Percentiles rank a stretch among this genome's conserved stretches.
Conservation (phyloP, 441 rosid species). For the Syzygium malaccense region DNA sequence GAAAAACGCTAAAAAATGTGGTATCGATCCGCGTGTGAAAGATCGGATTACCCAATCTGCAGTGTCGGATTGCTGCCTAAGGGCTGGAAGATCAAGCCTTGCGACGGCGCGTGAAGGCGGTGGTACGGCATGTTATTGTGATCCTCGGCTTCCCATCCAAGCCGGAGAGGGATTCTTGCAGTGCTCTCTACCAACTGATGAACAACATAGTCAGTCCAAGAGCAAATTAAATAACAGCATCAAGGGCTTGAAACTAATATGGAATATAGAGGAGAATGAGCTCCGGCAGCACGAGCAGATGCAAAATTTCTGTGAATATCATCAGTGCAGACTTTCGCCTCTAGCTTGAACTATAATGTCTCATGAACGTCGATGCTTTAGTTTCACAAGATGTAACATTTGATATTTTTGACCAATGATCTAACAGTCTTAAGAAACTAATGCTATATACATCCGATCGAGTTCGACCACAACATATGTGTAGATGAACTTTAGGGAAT, state of each 20-base stretch:
- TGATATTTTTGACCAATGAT: not conserved
- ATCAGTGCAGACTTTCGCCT: not conserved
- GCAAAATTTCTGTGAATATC: not conserved
- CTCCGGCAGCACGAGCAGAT: not conserved
- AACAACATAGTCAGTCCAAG: not conserved
- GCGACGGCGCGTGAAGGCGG: not conserved
- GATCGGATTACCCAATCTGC: not conserved
- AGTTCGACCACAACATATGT: not conserved
- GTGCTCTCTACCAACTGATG: conserved; percentile 1
- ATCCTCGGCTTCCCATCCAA: not conserved
- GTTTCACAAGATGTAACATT: not conserved
- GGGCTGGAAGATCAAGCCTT: not conserved
- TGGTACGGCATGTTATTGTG: not conserved
- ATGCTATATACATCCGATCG: not conserved
- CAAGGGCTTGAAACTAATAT: not conserved
- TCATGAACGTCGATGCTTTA: not conserved
- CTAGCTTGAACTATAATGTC: not conserved
- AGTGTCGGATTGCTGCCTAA: not conserved
- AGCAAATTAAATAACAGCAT: not conserved
- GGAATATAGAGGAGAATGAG: too few relatives aligned
- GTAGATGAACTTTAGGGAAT: not conserved
- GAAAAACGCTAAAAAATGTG: not conserved
- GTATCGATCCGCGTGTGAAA: not conserved
- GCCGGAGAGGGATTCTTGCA: not conserved
- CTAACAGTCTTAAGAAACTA: not conserved